Evolutionary conservation across 768 basidiomycete genomes (phyloP), one percentile per base, ranked within the genome.

Genomic region (Cyathus striatus): DNA sequence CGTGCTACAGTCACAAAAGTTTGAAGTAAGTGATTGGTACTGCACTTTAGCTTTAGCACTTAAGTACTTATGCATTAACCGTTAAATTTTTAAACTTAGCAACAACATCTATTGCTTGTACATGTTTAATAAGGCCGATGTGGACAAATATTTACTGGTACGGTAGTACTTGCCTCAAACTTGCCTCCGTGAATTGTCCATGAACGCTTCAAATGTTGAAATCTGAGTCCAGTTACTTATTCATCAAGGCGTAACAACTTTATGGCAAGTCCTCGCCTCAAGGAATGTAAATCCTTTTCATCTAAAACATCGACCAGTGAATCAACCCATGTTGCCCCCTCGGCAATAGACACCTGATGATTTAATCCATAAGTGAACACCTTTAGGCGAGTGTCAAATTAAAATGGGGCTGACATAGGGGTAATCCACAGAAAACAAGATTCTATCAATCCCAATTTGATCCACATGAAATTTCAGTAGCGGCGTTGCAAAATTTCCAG

Each of bases 401-500:
- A 35, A n/a, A 12, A 17, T 12, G 16, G 4, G 12, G 46, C 61
- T 43, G 34, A 68, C 62, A 43, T 57, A 65, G 1, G 61, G 62
- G 49, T 65, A 67, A 41, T 64, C 62, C 30, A 69, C 61, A 5
- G 70, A 72, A 46, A 63, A 69, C 59, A 72, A 46, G 12, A 72
- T 70, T 20, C 61, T 56, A 43, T 65, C 56, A 17, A 70, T 44
- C 10, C 68, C 70, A 45, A 72, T 69, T 43, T 68, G 56, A n/a
- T 52, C 42, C 16, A 57, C 60, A 41, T 72, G 69, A 44, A 70
- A 69, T 27, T 66, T 40, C 10, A 70, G 53, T 6, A 72, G 59
- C 17, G 52, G 44, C 1, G 69, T 68, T 3, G 63, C 64, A 41
- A 72, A 70, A 43, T 69, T 68, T 1, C 68, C 68, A 9, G 68